Evolutionary conservation across 2,329 filamentous ascomycete genomes (phyloP).

Genomic region (Cladophialophora bantiana): DNA sequence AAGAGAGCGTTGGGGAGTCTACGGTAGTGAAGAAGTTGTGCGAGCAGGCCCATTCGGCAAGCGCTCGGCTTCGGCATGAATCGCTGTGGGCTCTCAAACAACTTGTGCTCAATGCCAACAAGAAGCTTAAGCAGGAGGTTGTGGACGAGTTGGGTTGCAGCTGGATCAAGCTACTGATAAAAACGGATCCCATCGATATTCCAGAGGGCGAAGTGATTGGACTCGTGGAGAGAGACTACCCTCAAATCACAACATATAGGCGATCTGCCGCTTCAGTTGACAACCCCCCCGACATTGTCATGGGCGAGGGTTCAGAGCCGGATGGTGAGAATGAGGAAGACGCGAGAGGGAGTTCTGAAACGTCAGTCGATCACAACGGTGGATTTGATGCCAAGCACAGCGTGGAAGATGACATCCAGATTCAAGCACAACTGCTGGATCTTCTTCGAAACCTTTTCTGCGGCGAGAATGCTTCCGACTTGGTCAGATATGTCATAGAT

Average conservation of each 20-base stretch:
- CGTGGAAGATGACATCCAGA: constrained; percentile 77
- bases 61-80: constrained; percentile 80
- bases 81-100: constrained; percentile 95
- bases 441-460: constrained; percentile 90
- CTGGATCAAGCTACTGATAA: constrained; percentile 83
- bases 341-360: constrained; percentile 1
- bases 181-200: constrained; percentile 56
- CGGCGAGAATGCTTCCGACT: constrained; percentile 65
- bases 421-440: constrained; percentile 90
- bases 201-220: constrained; percentile 40
- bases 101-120: constrained; percentile 74
- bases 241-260: constrained; percentile 21
- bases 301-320: constrained; percentile 44
- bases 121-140: constrained; percentile 76
- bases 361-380: constrained; percentile 67
- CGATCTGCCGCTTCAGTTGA: constrained; percentile 10
- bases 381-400: constrained; percentile 69
- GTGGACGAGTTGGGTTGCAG: constrained; percentile 77
- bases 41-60: constrained; percentile 80
- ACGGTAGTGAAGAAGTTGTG: constrained; percentile 80
- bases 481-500: constrained; percentile 84
- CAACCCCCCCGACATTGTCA: constrained; percentile 32
- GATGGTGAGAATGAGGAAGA: constrained; percentile 17
- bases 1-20: constrained; percentile 75
- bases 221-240: constrained; percentile 39